These are phyloP conservation scores for Pistacia atlantica DNA, from an alignment of 345 rosid genomes.

Conservation along the genomic window DNA sequence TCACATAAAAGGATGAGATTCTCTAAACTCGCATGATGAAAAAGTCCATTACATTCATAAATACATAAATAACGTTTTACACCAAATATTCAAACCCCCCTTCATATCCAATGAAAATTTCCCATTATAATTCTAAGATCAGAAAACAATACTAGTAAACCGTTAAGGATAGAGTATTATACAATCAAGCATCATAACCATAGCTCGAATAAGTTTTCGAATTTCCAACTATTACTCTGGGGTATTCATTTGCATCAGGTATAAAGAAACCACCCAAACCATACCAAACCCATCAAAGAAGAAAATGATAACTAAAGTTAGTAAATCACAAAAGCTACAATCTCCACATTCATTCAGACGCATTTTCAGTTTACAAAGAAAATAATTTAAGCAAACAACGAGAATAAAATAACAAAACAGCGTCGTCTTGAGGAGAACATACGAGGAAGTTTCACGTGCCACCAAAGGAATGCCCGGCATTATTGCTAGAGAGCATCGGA, in stretches of 20 bases:
- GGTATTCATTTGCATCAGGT: background rate
- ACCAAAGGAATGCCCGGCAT: constrained; percentile 96
- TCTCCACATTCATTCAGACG: background rate
- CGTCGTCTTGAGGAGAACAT: constrained; percentile 25
- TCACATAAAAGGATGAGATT: background rate
- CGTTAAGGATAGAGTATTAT: background rate
- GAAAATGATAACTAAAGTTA: too few relatives aligned
- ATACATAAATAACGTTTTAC: too few relatives aligned
- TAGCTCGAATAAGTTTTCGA: background rate
- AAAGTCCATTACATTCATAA: background rate
- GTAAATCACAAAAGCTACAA: background rate
- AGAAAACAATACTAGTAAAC: background rate
- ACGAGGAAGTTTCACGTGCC: constrained; percentile 82
- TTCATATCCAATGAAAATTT: background rate
- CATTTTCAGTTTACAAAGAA: background rate
- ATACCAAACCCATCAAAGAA: too few relatives aligned
- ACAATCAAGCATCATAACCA: background rate
- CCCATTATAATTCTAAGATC: background rate
- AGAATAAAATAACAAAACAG: constrained; percentile 15
- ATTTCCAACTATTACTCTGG: background rate
- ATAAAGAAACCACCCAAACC: background rate
- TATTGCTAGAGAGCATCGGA: constrained; percentile 40
- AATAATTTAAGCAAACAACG: background rate
- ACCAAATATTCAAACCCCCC: background rate
- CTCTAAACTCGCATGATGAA: background rate